A percentile compares a stretch with the other conserved stretches of the same genome.
Conservation (phyloP, 352 stramenopile genomes). For the Pythium plurisporium region DNA sequence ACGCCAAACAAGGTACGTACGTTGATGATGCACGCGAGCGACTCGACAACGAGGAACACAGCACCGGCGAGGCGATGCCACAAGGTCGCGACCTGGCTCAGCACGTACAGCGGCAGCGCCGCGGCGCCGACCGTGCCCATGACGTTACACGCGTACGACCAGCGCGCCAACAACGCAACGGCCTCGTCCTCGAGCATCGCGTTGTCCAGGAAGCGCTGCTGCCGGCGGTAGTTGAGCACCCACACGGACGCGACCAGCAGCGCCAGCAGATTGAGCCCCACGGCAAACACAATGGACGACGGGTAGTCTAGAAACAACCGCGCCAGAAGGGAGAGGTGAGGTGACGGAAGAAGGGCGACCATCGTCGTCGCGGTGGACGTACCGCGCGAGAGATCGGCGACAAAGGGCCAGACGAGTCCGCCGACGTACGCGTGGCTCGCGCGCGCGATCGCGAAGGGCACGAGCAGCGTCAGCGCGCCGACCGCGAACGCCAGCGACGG, state of each 20-base stretch:
- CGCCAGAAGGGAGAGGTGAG: not conserved
- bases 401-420: slow-evolving; percentile 47
- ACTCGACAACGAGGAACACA: slow-evolving; percentile 43
- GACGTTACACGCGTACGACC: slow-evolving; percentile 37
- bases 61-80: slow-evolving; percentile 42
- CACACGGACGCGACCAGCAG: slow-evolving; percentile 45
- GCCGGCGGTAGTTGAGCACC: slow-evolving; percentile 59
- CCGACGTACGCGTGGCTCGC: slow-evolving; percentile 34
- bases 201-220: slow-evolving; percentile 36
- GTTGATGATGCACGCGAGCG: slow-evolving; percentile 51
- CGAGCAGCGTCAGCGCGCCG: slow-evolving; percentile 11
- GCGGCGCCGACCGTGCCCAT: slow-evolving; percentile 37
- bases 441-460: slow-evolving; percentile 9
- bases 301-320: slow-evolving; percentile 32
- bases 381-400: slow-evolving; percentile 55
- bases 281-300: slow-evolving; percentile 45
- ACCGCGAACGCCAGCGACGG: slow-evolving; percentile 16
- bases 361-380: too few relatives aligned
- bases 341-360: too few relatives aligned
- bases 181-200: slow-evolving; percentile 34
- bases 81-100: slow-evolving; percentile 28
- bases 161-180: slow-evolving; percentile 19
- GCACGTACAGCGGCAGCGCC: slow-evolving; percentile 39
- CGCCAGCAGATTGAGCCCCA: slow-evolving; percentile 40
- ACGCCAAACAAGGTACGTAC: slow-evolving; percentile 31